phyloP scores from a whole-genome alignment of 2,329 filamentous ascomycete species.

The Ilyonectria mors-panacis region DNA sequence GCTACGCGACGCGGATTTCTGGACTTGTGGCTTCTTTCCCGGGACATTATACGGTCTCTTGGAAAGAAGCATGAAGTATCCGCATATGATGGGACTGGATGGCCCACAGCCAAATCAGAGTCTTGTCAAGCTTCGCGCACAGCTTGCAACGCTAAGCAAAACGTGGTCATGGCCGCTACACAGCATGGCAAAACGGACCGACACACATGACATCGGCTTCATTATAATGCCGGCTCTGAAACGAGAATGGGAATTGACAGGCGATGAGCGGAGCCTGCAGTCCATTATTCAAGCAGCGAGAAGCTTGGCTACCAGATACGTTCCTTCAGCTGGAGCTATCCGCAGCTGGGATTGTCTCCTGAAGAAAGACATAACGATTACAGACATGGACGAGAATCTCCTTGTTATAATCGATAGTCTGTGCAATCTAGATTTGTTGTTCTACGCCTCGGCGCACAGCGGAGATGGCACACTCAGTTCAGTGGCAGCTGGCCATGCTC shows the following conservation, averaged over 20 bases:
- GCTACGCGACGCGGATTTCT: conserved; percentile 54
- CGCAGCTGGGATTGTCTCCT: conserved; percentile 63
- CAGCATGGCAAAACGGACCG: conserved; percentile 57
- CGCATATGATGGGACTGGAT: conserved; percentile 26
- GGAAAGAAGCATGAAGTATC: conserved; percentile 52
- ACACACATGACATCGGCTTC: conserved; percentile 70
- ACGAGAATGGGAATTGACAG: conserved; percentile 63
- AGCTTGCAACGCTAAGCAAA: conserved; percentile 27
- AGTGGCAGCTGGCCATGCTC: conserved; percentile 58
- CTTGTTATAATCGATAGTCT: conserved; percentile 61
- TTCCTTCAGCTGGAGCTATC: conserved; percentile 59
- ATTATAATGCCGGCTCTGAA: conserved; percentile 65
- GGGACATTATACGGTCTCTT: conserved; percentile 54
- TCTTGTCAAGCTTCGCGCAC: background rate
- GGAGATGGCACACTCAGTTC: conserved; percentile 48
- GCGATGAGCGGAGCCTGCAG: conserved; percentile 55
- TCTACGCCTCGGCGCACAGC: conserved; percentile 55
- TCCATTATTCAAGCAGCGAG: conserved; percentile 60
- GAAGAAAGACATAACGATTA: conserved; percentile 49
- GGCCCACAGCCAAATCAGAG: background rate
- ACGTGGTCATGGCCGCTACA: conserved; percentile 40
- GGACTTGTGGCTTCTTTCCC: conserved; percentile 61
- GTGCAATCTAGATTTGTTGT: conserved; percentile 58
- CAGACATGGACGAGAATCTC: conserved; percentile 49
- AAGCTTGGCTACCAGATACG: conserved; percentile 60